Evolutionary conservation across 2,329 filamentous ascomycete genomes (phyloP), one percentile per base, ranked within the genome.

Genomic region (Chaetomium sp.): DNA sequence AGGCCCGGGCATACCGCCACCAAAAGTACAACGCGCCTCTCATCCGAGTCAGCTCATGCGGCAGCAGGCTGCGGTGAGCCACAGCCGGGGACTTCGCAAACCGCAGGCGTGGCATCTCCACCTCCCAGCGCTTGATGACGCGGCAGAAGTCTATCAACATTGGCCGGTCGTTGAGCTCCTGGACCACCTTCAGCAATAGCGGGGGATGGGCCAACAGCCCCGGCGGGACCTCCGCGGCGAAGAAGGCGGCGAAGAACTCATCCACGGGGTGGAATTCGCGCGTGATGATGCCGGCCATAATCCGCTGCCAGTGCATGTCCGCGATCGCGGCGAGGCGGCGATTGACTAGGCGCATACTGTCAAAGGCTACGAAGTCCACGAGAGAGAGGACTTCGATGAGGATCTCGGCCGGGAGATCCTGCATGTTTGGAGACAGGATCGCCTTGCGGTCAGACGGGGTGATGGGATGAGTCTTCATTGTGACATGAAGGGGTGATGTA

Each of bases 1-100:
- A 81, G 57, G 78, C 76, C 37, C 73, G 72, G 6, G 76, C 71
- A 59, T 78, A 82, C 4, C 79, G 69, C 78, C 79, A 80, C 79
- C 79, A 82, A 36, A 71, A 68, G 50, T 79, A 79, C 35, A 82
- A 65, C 0, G 76, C 79, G 58, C 72, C 71, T 5, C 79, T 74
- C 50, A 81, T 70, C 48, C 78, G 73, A n/a, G 66, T 59, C 34
- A 70, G 69, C 62, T 82, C 79, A 33, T 71, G 66, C 0, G 64
- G 52, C 6, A 66, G 66, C 5, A 82, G 69, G 40, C 69, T 70
- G 12, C 79, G 74, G 42, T 76, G 62, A 35, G 60, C 74, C 48
- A 76, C 67, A 54, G 75, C 73, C 0, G 73, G 72, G 8, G 10
- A 12, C 8, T 71, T 64, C 1, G 75, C 69, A 59, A 78, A 76